phyloP scores from a whole-genome alignment of 2,329 filamentous ascomycete species.

The Fusarium duplospermum region DNA sequence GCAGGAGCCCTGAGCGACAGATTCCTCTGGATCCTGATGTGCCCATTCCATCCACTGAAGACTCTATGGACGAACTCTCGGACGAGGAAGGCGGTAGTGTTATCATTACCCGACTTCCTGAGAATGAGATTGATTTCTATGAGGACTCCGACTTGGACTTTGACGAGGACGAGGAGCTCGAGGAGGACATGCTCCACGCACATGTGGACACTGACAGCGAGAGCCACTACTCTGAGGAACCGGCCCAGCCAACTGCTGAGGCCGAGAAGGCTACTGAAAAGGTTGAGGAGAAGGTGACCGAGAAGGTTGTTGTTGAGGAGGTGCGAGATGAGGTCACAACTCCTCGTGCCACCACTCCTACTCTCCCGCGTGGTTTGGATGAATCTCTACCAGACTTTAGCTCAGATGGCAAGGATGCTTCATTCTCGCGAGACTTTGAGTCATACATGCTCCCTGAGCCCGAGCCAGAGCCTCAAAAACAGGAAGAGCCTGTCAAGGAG shows the following conservation, averaged over 20 bases:
- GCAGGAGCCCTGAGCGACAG: constrained; percentile 63
- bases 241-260: constrained; percentile 33
- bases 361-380: constrained; percentile 33
- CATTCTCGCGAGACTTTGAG: constrained; percentile 58
- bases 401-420: constrained; percentile 48
- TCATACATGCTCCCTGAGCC: constrained; percentile 60
- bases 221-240: constrained; percentile 51
- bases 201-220: constrained; percentile 58
- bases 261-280: neutral
- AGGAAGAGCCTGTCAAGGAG: constrained; percentile 42
- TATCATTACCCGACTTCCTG: constrained; percentile 74
- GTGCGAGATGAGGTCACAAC: constrained; percentile 62
- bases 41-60: constrained; percentile 88
- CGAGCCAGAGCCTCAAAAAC: constrained; percentile 44
- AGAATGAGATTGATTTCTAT: constrained; percentile 73
- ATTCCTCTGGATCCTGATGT: constrained; percentile 84
- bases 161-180: constrained; percentile 77
- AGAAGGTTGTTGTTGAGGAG: constrained; percentile 26
- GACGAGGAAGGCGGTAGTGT: constrained; percentile 68
- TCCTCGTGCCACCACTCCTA: constrained; percentile 57
- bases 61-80: constrained; percentile 63
- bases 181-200: constrained; percentile 67
- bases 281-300: neutral
- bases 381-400: constrained; percentile 53
- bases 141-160: constrained; percentile 55